Conservation (phyloP, 768 basidiomycete genomes). For the Naematelia encephala region DNA sequence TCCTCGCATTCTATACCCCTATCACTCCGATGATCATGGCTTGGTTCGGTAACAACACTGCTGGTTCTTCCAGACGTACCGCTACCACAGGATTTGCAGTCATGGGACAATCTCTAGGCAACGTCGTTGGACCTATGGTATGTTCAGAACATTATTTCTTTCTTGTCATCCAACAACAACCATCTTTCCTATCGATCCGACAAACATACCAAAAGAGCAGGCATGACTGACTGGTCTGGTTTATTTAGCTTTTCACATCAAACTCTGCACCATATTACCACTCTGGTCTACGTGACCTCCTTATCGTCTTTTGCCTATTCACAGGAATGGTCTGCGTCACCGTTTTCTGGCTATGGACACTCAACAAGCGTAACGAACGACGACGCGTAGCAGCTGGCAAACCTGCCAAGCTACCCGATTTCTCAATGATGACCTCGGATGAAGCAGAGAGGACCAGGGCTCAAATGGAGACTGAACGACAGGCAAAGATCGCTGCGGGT, state of each 20-base stretch:
- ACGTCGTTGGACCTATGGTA: background rate
- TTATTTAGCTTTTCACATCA: no score
- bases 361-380: constrained; percentile 40
- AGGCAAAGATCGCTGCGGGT: background rate
- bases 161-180: no score
- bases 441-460: background rate
- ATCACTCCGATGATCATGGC: background rate
- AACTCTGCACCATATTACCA: background rate
- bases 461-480: background rate
- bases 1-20: background rate
- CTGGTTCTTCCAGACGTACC: background rate
- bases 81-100: background rate
- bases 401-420: constrained; percentile 40
- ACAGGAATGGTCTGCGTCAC: background rate
- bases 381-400: constrained; percentile 40
- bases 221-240: no score
- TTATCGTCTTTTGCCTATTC: background rate
- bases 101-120: background rate
- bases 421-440: constrained; percentile 17
- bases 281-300: background rate
- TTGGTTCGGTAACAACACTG: background rate
- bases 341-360: background rate
- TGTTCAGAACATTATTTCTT: no score
- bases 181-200: no score
- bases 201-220: no score